Base-by-base conservation (phyloP, 108 stramenopile genomes). In the Chaetoceros muelleri region DNA sequence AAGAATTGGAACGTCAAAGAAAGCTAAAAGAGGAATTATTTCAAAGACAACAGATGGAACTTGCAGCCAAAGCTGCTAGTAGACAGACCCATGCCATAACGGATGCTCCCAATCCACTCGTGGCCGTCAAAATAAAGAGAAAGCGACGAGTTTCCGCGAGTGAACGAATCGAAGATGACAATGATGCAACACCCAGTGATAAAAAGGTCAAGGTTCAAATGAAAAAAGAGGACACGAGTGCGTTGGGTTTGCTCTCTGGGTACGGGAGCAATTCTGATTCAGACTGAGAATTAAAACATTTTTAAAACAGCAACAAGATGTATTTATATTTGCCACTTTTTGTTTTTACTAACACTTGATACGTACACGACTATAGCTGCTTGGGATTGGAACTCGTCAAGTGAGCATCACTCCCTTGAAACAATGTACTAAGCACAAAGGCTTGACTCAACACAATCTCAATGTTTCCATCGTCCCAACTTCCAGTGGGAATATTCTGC, bases 371-470 rank as follows among this genome's bases (percentile, higher is more conserved):
- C 5, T 10, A 40, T 40, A 40, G 5, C 13, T 5, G 13, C 34
- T 40, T 40, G 13, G 34, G 34, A 54, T 54, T 30, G 2, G 16
- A 25, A 30, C 53, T 28, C 1, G 48, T 71, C 71, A 92, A 72
- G 71, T 92, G 90, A 31, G 90, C 90, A 47, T 85, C 90, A 57
- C 81, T 83, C 0, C 85, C 90, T 52, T 71, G 84, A 62, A 92
- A 92, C 5, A 92, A 62, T n/a, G 90, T 87, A 47, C 84, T 85
- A 53, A 90, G 55, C 7, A 90, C 89, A 62, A 65, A 76, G 24
- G 78, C 90, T 63, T 87, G 86, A 61, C 86, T 87, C 13, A 92
- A 70, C 16, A 92, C 70, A 59, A 92, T 85, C 69, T 92, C 90
- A 53, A 92, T 72, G 61, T 92, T 85, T 28, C 75, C 83, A 55